phyloP scores from a whole-genome alignment of 352 stramenopile genomes.

The Phytophthora quininea region DNA sequence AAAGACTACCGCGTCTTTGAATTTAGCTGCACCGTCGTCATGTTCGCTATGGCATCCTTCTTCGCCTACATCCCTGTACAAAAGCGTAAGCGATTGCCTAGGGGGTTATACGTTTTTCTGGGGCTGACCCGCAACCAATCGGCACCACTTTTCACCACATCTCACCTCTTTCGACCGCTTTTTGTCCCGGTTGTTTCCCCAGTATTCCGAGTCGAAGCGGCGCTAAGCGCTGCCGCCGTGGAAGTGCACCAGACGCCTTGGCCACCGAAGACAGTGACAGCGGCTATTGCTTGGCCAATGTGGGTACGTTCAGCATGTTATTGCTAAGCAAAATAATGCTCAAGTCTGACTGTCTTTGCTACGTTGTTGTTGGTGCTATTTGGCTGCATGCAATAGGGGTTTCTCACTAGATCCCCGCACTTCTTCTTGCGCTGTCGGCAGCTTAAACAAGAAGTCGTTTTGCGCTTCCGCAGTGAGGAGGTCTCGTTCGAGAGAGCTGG shows the following conservation, averaged over 20 bases:
- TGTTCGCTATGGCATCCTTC: conserved; percentile 52
- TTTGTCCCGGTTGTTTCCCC: neutral
- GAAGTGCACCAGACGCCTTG: too few relatives aligned
- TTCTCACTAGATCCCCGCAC: neutral
- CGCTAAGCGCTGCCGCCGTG: neutral
- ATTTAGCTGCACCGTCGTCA: conserved; percentile 54
- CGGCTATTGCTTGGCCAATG: too few relatives aligned
- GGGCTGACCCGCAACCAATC: neutral
- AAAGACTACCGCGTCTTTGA: conserved; percentile 55
- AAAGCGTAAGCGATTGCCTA: conserved; percentile 34
- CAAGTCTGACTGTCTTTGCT: neutral
- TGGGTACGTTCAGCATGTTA: too few relatives aligned
- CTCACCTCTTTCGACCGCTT: neutral
- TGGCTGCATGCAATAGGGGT: neutral
- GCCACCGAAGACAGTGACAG: too few relatives aligned
- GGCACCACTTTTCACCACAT: neutral
- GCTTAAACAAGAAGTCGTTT: neutral
- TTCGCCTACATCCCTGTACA: conserved; percentile 58
- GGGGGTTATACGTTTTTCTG: neutral
- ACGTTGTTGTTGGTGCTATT: neutral
- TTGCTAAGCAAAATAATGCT: neutral
- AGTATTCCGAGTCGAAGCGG: neutral
- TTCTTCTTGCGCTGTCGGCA: neutral
- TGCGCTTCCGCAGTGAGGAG: neutral
- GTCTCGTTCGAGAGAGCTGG: neutral